Evolutionary conservation across 495 filamentous ascomycete genomes (phyloP), one percentile per base, ranked within the genome.

Genomic region (Lasiosphaeria hispida): DNA sequence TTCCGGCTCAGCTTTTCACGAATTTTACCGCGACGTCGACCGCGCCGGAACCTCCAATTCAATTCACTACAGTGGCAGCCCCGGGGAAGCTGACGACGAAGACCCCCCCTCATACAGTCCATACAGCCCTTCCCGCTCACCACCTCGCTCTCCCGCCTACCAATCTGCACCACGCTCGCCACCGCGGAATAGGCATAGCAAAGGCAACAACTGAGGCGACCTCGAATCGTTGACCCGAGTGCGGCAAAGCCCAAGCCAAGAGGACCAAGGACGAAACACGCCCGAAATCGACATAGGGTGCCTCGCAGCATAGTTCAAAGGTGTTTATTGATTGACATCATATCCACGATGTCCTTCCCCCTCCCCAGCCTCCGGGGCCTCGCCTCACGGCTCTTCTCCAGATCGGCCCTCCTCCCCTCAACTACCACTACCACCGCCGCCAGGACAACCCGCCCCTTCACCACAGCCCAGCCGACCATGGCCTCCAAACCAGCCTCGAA

Each of bases 291-390:
- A 9, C 43, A 13, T 30, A 2, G 5, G 23, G 5, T 30, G 2
- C 5, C 23, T 30, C 23, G 23, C 23, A 30, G 5, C 23, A 5
- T 10, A 52, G 13, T 39, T 6, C 10, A 11, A 48, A 30, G 34
- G 48, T 38, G 19, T 6, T 36, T 36, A 11, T 50, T 36, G 18
- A 35, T 36, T 7, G 18, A 30, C 36, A 56, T 8, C 17, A 38
- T 17, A 35, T 43, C 18, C 52, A 57, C 45, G 14, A 70, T 70
- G 68, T 61, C 65, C 4, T 59, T 58, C 45, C 36, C 58, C 33
- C 17, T 63, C 58, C 60, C 55, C 23, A 30, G 5, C 53, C 59
- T 71, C 57, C 60, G 67, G 23, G 68, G 64, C 59, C 56, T 69
- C 37, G 62, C 68, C 62, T 63, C 68, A 13, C 61, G 57, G 38